These are phyloP conservation scores for Beauveria asiatica DNA, from an alignment of 2,329 filamentous ascomycete species.

Conservation along the genomic window DNA sequence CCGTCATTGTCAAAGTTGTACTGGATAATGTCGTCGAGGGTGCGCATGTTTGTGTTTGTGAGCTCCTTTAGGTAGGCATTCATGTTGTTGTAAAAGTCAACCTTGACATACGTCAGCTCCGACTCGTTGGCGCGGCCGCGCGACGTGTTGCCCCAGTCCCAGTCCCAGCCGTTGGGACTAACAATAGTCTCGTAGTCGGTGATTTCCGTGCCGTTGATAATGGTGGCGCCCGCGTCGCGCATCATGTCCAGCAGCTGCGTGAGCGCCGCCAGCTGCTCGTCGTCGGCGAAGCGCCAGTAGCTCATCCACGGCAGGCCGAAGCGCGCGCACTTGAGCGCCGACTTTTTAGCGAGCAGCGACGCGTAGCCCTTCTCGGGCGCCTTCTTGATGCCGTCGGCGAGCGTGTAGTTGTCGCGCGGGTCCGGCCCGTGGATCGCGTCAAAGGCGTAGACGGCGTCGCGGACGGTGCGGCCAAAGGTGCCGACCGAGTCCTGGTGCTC, in stretches of 20 bases:
- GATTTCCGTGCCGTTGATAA: slow-evolving; percentile 64
- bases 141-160: slow-evolving; percentile 52
- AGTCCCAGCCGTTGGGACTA: slow-evolving; percentile 62
- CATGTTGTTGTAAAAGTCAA: slow-evolving; percentile 58
- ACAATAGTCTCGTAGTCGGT: slow-evolving; percentile 54
- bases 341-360: slow-evolving; percentile 43
- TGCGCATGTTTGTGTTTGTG: slow-evolving; percentile 49
- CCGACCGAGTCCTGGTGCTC: slow-evolving; percentile 63
- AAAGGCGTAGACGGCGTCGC: slow-evolving; percentile 58
- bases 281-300: slow-evolving; percentile 57
- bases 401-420: slow-evolving; percentile 55
- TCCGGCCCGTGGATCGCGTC: slow-evolving; percentile 62
- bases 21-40: slow-evolving; percentile 56
- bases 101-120: slow-evolving; percentile 65
- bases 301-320: slow-evolving; percentile 66
- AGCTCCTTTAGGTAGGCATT: slow-evolving; percentile 54
- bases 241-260: slow-evolving; percentile 41
- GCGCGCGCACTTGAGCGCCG: slow-evolving; percentile 47
- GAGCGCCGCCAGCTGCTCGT: slow-evolving; percentile 46
- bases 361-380: slow-evolving; percentile 45
- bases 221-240: slow-evolving; percentile 51
- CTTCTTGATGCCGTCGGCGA: slow-evolving; percentile 44
- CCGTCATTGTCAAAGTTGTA: slow-evolving; percentile 58
- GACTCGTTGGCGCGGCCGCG: slow-evolving; percentile 62
- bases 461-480: slow-evolving; percentile 56